Evolutionary conservation across 495 filamentous ascomycete genomes (phyloP).

Genomic region (Astrocystis sublimbata): DNA sequence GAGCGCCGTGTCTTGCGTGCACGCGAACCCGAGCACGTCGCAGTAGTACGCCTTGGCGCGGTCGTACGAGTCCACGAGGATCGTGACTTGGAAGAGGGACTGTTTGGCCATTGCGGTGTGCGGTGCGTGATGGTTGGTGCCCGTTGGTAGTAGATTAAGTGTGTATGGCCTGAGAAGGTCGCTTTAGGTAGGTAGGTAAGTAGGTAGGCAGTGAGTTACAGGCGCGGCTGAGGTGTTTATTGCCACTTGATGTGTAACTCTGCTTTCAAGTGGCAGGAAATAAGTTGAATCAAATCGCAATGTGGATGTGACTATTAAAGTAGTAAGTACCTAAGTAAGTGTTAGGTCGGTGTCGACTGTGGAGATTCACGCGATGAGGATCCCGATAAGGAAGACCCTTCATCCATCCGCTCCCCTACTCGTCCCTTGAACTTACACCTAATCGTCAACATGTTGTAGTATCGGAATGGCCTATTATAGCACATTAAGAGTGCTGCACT

Average conservation of each 20-base stretch:
- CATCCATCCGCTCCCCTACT: background rate
- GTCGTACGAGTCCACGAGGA: slow-evolving; percentile 14
- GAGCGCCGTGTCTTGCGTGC: slow-evolving; percentile 8
- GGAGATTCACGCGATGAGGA: background rate
- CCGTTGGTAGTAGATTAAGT: no score
- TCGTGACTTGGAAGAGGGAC: slow-evolving; percentile 17
- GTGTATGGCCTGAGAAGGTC: background rate
- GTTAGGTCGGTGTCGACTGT: background rate
- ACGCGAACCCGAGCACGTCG: slow-evolving; percentile 6
- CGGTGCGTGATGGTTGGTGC: no score
- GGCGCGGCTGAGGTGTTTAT: background rate
- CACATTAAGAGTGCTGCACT: background rate
- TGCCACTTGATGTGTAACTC: background rate
- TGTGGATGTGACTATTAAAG: no score
- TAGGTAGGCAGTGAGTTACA: no score
- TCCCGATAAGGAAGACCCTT: slow-evolving; percentile 6
- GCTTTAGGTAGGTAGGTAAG: background rate
- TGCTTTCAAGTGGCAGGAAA: no score
- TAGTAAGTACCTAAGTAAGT: no score
- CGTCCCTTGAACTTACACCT: no score
- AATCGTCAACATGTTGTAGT: background rate
- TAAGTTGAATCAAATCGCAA: no score
- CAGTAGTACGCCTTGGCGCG: slow-evolving; percentile 17
- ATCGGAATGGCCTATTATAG: background rate
- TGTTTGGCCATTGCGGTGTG: slow-evolving; percentile 3